Evolutionary conservation across 805 yeast genomes (phyloP).

Genomic region (Monosporozyma servazzii): DNA sequence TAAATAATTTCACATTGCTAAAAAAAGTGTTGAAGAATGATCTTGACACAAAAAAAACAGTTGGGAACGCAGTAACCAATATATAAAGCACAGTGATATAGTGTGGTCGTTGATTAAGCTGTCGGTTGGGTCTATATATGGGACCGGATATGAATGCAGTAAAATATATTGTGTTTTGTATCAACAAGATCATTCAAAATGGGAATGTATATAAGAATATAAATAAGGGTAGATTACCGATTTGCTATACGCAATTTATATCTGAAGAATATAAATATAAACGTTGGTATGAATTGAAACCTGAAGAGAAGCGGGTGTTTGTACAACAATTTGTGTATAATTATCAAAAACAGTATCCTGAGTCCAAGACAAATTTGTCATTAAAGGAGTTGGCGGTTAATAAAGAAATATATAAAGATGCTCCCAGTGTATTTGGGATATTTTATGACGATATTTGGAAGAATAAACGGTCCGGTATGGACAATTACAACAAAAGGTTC

Average conservation of each 20-base stretch:
- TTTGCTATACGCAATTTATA: background rate
- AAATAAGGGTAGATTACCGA: background rate
- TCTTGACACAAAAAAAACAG: background rate
- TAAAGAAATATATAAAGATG: conserved; percentile 18
- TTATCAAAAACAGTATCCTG: conserved; percentile 23
- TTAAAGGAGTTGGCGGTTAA: conserved; percentile 15
- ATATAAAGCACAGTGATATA: background rate
- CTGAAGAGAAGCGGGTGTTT: conserved; percentile 20
- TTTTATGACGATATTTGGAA: conserved; percentile 27
- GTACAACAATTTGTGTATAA: conserved; percentile 19
- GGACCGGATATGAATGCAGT: background rate
- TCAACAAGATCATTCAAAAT: background rate
- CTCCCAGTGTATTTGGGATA: conserved; percentile 27
- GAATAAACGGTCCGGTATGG: background rate
- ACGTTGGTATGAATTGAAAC: conserved; percentile 21
- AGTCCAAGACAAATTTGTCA: conserved; percentile 25
- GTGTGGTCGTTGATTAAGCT: background rate
- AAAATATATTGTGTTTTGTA: background rate
- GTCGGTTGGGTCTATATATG: background rate
- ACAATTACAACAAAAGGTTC: conserved; percentile 3
- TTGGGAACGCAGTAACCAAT: background rate
- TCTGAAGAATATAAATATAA: conserved; percentile 8
- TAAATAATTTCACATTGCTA: background rate
- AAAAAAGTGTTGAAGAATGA: background rate
- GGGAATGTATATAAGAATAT: background rate